phyloP scores from a whole-genome alignment of 805 yeast genomes.

The Pichia gijzeniarum region DNA sequence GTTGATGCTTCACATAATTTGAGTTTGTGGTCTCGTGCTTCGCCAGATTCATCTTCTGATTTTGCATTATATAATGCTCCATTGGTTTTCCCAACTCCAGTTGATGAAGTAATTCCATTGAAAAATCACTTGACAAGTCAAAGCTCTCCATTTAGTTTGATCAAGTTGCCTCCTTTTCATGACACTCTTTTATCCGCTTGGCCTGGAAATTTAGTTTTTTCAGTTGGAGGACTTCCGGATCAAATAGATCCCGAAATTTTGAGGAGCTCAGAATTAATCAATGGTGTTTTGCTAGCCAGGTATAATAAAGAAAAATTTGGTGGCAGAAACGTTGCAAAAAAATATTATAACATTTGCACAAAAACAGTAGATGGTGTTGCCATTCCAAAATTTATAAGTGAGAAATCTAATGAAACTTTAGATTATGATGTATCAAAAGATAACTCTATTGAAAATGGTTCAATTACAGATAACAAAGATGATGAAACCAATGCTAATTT shows the following conservation, averaged over 20 bases:
- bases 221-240: constrained; percentile 51
- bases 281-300: constrained; percentile 35
- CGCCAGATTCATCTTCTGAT: constrained; percentile 33
- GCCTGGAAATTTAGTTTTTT: constrained; percentile 59
- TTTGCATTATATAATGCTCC: constrained; percentile 36
- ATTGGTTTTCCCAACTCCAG: constrained; percentile 47
- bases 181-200: constrained; percentile 74
- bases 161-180: constrained; percentile 86
- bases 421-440: no score
- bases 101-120: constrained; percentile 28
- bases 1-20: constrained; percentile 56
- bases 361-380: constrained; percentile 22
- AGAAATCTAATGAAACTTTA: constrained; percentile 33
- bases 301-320: constrained; percentile 57
- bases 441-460: neutral
- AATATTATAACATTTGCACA: constrained; percentile 36
- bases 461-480: neutral
- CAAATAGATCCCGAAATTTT: constrained; percentile 45
- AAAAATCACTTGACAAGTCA: constrained; percentile 35
- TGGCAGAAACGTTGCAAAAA: constrained; percentile 41
- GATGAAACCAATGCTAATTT: neutral
- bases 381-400: constrained; percentile 57
- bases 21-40: constrained; percentile 61
- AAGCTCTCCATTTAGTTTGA: constrained; percentile 53
- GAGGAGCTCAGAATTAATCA: constrained; percentile 30